phyloP scores from a whole-genome alignment of 225 moss, liverwort and hornwort species.

The Lunularia cruciata region DNA sequence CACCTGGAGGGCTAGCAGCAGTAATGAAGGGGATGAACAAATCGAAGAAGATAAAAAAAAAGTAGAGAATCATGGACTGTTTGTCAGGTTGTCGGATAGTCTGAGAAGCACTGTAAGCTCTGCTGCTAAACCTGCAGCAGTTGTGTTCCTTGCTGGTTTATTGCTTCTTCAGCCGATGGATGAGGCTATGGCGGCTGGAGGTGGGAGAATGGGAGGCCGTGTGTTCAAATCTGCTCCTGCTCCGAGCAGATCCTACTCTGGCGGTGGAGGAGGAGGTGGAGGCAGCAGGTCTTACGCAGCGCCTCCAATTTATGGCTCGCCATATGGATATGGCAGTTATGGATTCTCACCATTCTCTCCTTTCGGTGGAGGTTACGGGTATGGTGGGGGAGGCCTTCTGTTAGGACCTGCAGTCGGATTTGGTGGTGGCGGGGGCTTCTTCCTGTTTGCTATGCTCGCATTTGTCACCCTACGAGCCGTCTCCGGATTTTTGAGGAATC shows the following conservation, averaged over 20 bases:
- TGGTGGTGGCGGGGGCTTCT: constrained; percentile 44
- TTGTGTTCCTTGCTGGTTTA: constrained; percentile 30
- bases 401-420: constrained; percentile 37
- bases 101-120: background rate
- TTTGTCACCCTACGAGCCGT: constrained; percentile 38
- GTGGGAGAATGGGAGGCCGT: constrained; percentile 42
- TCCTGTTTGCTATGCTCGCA: constrained; percentile 43
- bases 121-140: constrained; percentile 35
- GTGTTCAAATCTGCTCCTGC: constrained; percentile 24
- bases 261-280: constrained; percentile 42
- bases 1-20: constrained; percentile 21
- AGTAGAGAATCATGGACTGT: background rate
- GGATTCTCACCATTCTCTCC: constrained; percentile 19
- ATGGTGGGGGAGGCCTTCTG: constrained; percentile 29
- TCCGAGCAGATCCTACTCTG: constrained; percentile 35
- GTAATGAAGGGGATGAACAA: background rate
- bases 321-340: constrained; percentile 26
- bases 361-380: constrained; percentile 28
- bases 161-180: constrained; percentile 34
- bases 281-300: constrained; percentile 34
- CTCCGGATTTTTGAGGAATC: constrained; percentile 31
- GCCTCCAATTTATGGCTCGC: constrained; percentile 45
- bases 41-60: background rate
- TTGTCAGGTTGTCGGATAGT: background rate
- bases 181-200: constrained; percentile 42